These are phyloP conservation scores for Fusarium mundagurra DNA, from an alignment of 2,329 filamentous ascomycete genomes.

Conservation along the genomic window DNA sequence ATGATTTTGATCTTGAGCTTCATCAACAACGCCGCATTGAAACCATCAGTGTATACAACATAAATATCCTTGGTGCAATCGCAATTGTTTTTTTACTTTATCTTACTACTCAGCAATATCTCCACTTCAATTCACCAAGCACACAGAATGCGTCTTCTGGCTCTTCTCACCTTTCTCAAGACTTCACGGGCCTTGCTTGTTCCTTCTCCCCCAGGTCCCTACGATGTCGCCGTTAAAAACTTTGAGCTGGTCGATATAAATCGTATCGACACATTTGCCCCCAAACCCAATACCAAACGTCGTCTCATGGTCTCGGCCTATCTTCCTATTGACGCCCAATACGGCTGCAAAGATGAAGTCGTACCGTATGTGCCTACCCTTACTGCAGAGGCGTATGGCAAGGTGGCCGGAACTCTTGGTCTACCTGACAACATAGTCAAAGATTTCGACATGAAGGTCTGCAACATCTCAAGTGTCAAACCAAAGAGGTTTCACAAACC, in stretches of 20 bases:
- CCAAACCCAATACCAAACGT: conserved; percentile 1
- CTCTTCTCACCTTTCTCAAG: background rate
- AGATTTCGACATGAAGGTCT: conserved; percentile 13
- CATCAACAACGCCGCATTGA: accelerated
- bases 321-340: conserved; percentile 9
- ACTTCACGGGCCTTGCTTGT: background rate
- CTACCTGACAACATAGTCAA: background rate
- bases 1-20: background rate
- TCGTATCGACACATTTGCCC: conserved; percentile 12
- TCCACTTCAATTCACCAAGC: accelerated
- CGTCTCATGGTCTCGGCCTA: conserved; percentile 22
- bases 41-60: accelerated
- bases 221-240: background rate
- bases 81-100: too few species aligned
- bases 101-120: too few species aligned
- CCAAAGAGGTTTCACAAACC: background rate
- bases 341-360: background rate
- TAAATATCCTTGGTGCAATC: background rate
- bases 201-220: background rate
- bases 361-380: background rate
- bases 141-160: background rate
- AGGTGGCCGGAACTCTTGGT: background rate
- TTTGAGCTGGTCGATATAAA: conserved; percentile 10
- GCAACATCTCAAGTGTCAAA: conserved; percentile 12
- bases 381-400: background rate